These are phyloP conservation scores for Microdochium trichocladiopsis DNA, from an alignment of 2,329 filamentous ascomycete species.

Conservation along the genomic window DNA sequence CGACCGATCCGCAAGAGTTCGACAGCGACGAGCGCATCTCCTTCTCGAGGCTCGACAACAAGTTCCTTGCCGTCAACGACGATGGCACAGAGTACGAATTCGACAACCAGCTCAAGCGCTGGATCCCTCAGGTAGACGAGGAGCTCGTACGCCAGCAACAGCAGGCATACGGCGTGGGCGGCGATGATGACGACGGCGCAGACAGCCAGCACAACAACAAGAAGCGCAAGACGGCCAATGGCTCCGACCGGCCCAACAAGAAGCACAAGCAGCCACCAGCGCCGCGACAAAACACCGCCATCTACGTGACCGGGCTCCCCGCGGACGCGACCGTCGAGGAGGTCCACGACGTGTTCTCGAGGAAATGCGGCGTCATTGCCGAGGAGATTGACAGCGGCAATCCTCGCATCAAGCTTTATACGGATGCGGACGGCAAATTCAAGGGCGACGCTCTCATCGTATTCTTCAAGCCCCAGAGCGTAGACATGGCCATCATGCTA, in stretches of 20 bases:
- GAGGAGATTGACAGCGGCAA: constrained; percentile 87
- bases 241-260: constrained; percentile 27
- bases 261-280: constrained; percentile 39
- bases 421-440: constrained; percentile 71
- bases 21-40: constrained; percentile 76
- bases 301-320: constrained; percentile 88
- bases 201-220: constrained; percentile 17
- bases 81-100: constrained; percentile 83
- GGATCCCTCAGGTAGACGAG: constrained; percentile 58
- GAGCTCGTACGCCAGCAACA: constrained; percentile 26
- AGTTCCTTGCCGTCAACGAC: constrained; percentile 77
- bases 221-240: constrained; percentile 29
- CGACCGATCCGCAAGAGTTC: constrained; percentile 60
- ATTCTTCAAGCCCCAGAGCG: constrained; percentile 93
- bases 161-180: constrained; percentile 17
- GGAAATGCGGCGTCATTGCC: constrained; percentile 82
- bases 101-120: constrained; percentile 62
- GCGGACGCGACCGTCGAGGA: constrained; percentile 72
- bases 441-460: constrained; percentile 92
- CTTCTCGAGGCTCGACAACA: constrained; percentile 75
- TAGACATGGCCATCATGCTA: constrained; percentile 74
- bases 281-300: constrained; percentile 71
- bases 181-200: constrained; percentile 27
- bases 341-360: constrained; percentile 74
- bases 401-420: constrained; percentile 90